Conservation (phyloP, 495 filamentous ascomycete species). For the Amniculicola lignicola region DNA sequence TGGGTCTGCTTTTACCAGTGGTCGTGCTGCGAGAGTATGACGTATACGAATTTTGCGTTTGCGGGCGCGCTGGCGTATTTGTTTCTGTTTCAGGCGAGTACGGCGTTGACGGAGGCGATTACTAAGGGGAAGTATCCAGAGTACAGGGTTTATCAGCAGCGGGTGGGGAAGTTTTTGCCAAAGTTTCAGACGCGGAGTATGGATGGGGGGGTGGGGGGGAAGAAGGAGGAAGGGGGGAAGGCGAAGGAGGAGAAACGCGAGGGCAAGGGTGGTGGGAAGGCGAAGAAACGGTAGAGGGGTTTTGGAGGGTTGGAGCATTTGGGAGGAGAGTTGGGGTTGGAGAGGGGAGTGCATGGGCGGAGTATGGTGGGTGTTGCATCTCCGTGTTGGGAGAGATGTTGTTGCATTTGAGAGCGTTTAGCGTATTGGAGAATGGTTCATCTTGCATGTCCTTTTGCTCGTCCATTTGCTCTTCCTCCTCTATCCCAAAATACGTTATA, state of each 20-base stretch:
- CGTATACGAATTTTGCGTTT: slow-evolving; percentile 72
- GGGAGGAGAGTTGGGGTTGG: too few species aligned
- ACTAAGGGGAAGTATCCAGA: slow-evolving; percentile 80
- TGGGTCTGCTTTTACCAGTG: slow-evolving; percentile 88
- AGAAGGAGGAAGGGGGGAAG: slow-evolving; percentile 10
- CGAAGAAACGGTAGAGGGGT: slow-evolving; percentile 1
- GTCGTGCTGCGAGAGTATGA: slow-evolving; percentile 69
- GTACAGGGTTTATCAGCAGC: slow-evolving; percentile 78
- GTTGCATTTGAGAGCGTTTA: too few species aligned
- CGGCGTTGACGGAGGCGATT: slow-evolving; percentile 79
- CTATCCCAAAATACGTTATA: too few species aligned
- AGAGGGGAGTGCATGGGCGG: too few species aligned
- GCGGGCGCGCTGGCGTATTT: slow-evolving; percentile 68
- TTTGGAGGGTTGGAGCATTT: too few species aligned
- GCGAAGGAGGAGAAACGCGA: neutral
- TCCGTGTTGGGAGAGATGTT: too few species aligned
- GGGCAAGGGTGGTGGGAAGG: neutral
- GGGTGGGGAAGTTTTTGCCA: slow-evolving; percentile 80
- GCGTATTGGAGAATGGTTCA: too few species aligned
- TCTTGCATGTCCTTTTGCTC: too few species aligned
- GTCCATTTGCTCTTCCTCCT: too few species aligned
- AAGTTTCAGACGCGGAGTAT: slow-evolving; percentile 34
- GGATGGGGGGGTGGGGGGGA: slow-evolving; percentile 16
- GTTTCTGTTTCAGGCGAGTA: slow-evolving; percentile 82
- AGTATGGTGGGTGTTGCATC: too few species aligned